A percentile compares a stretch with the other conserved stretches of the same genome.
phyloP scores from a whole-genome alignment of 129 eudicot genomes.

The sunflower (Helianthus annuus) region HanXRQr2.0-SUNRISE NC_035433.2:119315861-119316360 shows the following conservation, averaged over 20 bases:
- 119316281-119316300: too few species aligned
- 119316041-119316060: not conserved
- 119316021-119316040: not conserved
- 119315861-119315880: not conserved
- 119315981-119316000: not conserved
- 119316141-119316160: too few species aligned
- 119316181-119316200: too few species aligned
- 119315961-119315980: not conserved
- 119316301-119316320: constrained; percentile 10
- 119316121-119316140: not conserved
- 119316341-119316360: constrained; percentile 4
- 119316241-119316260: too few species aligned
- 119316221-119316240: too few species aligned
- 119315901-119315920: not conserved
- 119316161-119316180: too few species aligned
- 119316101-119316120: not conserved
- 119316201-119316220: too few species aligned
- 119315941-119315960: not conserved
- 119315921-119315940: not conserved
- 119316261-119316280: too few species aligned
- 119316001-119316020: not conserved
- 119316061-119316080: not conserved
- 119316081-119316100: not conserved
- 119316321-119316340: not conserved
- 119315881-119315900: not conserved